These are phyloP conservation scores for Mikania micrantha DNA, from an alignment of 129 eudicot genomes.

Conservation along the genomic window DNA sequence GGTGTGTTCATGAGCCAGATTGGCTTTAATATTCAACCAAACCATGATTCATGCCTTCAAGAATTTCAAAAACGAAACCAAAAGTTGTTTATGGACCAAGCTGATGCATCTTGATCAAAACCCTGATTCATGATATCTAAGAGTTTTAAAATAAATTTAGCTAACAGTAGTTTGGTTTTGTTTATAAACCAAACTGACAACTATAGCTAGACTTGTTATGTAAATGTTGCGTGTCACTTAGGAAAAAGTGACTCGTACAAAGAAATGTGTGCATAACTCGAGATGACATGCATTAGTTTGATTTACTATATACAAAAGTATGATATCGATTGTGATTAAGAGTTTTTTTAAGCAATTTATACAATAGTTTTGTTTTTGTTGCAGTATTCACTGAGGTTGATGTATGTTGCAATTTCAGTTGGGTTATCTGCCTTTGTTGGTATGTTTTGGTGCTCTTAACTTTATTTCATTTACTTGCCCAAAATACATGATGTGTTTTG, in stretches of 20 bases:
- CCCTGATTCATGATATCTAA: background rate
- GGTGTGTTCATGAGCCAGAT: background rate
- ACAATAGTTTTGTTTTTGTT: slow-evolving; percentile 3
- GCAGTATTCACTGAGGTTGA: slow-evolving; percentile 61
- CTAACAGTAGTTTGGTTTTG: background rate
- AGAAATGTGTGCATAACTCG: too few relatives aligned
- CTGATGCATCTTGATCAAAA: too few relatives aligned
- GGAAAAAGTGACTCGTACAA: too few relatives aligned
- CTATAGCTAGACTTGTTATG: too few relatives aligned
- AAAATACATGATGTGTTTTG: too few relatives aligned
- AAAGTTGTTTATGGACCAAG: too few relatives aligned
- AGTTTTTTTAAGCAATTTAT: background rate
- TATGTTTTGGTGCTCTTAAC: slow-evolving; percentile 6
- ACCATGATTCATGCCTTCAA: background rate
- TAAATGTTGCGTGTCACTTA: too few relatives aligned
- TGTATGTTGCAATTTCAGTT: slow-evolving; percentile 62
- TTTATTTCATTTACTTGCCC: background rate
- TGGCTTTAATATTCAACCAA: background rate
- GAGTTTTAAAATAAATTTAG: background rate
- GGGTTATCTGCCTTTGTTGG: slow-evolving; percentile 71
- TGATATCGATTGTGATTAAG: too few relatives aligned
- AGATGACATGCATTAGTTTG: too few relatives aligned
- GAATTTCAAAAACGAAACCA: background rate
- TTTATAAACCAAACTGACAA: too few relatives aligned
- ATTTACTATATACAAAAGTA: background rate